These are phyloP conservation scores for Fusarium setosum DNA, from an alignment of 2,329 filamentous ascomycete species.

Conservation along the genomic window DNA sequence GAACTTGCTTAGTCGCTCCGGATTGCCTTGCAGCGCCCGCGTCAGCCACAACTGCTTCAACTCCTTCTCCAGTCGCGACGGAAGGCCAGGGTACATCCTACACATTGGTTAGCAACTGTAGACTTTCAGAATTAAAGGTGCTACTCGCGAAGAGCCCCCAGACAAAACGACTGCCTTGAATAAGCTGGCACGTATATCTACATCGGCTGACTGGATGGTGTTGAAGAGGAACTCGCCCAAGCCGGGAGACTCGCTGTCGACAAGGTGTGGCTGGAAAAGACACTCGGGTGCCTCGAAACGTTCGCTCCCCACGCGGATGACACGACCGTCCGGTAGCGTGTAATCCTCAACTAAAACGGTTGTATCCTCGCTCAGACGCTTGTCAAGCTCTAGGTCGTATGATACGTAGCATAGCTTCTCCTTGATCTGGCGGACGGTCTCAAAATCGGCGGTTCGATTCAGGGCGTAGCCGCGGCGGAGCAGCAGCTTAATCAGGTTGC, in stretches of 20 bases:
- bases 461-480: slow-evolving; percentile 94
- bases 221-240: slow-evolving; percentile 99
- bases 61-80: slow-evolving; percentile 96
- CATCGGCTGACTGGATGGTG: slow-evolving; percentile 95
- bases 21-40: slow-evolving; percentile 88
- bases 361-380: slow-evolving; percentile 95
- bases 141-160: too few relatives aligned
- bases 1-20: slow-evolving; percentile 96
- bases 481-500: slow-evolving; percentile 95
- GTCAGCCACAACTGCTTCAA: slow-evolving; percentile 99
- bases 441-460: slow-evolving; percentile 98
- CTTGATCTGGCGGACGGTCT: slow-evolving; percentile 99
- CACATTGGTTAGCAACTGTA: too few relatives aligned
- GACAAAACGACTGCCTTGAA: slow-evolving; percentile 98
- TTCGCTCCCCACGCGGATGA: slow-evolving; percentile 96
- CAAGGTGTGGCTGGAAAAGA: slow-evolving; percentile 97
- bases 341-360: slow-evolving; percentile 98
- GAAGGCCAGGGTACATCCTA: slow-evolving; percentile 98
- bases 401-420: slow-evolving; percentile 99
- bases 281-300: slow-evolving; percentile 98
- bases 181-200: slow-evolving; percentile 91
- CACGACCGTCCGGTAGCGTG: slow-evolving; percentile 94
- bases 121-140: too few relatives aligned
- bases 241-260: slow-evolving; percentile 96
- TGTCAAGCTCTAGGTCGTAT: slow-evolving; percentile 96